A percentile compares a stretch with the other conserved stretches of the same genome.
Conservation (phyloP, 1,284 basidiomycete species). For the Takashimella koratensis region DNA sequence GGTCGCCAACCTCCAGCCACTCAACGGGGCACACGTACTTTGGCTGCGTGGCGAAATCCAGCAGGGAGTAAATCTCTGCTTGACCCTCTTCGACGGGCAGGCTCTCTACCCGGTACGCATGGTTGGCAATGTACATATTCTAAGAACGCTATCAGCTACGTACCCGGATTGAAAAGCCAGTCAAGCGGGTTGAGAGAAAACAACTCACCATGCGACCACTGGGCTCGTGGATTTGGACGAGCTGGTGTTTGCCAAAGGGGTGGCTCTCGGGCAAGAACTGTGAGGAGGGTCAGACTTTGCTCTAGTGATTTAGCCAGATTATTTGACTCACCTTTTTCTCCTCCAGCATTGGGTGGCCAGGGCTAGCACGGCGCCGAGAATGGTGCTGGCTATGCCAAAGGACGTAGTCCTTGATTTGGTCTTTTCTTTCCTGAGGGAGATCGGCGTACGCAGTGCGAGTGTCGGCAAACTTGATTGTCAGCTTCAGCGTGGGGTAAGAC, state of each 20-base stretch:
- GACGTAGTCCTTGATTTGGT: constrained; percentile 27
- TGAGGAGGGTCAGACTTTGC: neutral
- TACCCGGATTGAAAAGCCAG: too few species aligned
- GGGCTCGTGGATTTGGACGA: constrained; percentile 24
- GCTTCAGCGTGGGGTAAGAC: neutral
- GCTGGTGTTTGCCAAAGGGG: constrained; percentile 24
- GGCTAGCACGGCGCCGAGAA: constrained; percentile 18
- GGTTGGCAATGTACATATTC: constrained; percentile 29
- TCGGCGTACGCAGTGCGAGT: constrained; percentile 21
- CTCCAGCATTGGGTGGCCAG: constrained; percentile 18
- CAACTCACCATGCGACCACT: constrained; percentile 9
- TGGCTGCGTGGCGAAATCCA: constrained; percentile 17
- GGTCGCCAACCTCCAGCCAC: constrained; percentile 18
- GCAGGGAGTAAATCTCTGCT: constrained; percentile 15
- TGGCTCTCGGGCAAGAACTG: constrained; percentile 11
- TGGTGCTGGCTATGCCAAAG: constrained; percentile 22
- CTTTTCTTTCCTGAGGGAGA: constrained; percentile 21
- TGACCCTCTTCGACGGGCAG: constrained; percentile 18
- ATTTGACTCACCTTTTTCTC: constrained; percentile 8
- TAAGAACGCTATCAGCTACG: neutral
- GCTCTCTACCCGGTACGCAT: constrained; percentile 17
- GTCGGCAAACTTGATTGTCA: constrained; percentile 17
- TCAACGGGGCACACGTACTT: constrained; percentile 14
- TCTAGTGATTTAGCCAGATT: neutral
- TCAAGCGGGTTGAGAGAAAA: too few species aligned